Conservation (phyloP, 257 asterid species). For the Plantago ovata region DNA sequence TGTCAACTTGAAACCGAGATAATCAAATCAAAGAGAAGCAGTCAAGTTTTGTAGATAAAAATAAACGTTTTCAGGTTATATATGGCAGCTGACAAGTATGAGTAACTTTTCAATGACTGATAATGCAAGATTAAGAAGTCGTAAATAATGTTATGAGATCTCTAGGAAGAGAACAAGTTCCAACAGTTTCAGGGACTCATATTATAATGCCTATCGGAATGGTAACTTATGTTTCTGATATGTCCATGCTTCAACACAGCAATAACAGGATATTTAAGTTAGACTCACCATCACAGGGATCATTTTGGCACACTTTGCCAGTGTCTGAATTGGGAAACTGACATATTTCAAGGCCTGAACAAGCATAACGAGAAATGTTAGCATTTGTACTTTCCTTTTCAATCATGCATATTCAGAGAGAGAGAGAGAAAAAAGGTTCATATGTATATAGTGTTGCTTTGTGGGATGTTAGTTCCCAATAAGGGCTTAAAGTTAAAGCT, state of each 20-base stretch:
- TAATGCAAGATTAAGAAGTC: not conserved
- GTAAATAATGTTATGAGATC: not conserved
- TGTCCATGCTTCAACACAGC: constrained; percentile 5
- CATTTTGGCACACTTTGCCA: constrained; percentile 99
- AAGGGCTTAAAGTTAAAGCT: constrained; percentile 21
- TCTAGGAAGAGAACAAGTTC: not conserved
- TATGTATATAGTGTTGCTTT: constrained; percentile 9
- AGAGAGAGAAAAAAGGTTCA: not conserved
- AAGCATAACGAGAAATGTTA: constrained; percentile 19
- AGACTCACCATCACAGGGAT: constrained; percentile 96
- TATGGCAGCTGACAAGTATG: not conserved
- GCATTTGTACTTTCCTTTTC: constrained; percentile 19
- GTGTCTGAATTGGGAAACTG: constrained; percentile 95
- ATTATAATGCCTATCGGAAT: constrained; percentile 5
- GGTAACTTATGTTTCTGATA: constrained; percentile 2
- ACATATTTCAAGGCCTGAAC: constrained; percentile 97
- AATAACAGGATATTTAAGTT: constrained; percentile 13
- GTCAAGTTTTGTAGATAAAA: constrained; percentile 8
- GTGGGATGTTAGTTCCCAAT: constrained; percentile 7
- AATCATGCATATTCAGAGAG: not conserved
- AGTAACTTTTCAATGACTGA: too few species aligned
- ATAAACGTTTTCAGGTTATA: not conserved
- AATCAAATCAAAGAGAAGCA: constrained; percentile 2
- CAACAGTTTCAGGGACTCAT: not conserved
- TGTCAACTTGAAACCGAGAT: constrained; percentile 13